Evolutionary conservation across 2,329 filamentous ascomycete genomes (phyloP), one percentile per base, ranked within the genome.

Genomic region (Xenoacremonium recifei): DNA sequence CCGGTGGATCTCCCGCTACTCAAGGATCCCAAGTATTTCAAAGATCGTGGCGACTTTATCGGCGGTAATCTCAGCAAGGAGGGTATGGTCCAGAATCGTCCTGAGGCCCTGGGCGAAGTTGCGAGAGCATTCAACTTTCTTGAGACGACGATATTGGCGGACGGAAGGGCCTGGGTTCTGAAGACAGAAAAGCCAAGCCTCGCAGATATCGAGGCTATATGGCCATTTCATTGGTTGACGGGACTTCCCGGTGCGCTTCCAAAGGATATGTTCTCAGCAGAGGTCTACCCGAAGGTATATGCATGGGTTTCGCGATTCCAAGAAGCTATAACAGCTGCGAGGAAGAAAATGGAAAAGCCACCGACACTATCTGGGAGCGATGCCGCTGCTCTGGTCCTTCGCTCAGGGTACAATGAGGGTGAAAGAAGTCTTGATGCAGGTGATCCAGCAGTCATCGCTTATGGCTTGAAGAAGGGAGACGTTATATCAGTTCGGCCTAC

Each of bases 201-300:
- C 48, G 82, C 78, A 4, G 86, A 90, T 60, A 80, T 89, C 45
- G 81, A 89, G 65, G 80, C 76, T 32, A 66, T 85, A 11, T 88
- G 81, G 82, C 72, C 77, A 1, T 74, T 89, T 50, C 75, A 84
- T 61, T 89, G 85, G 85, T 62, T 87, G 2, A 60, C 64, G 3
- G 66, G 63, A 10, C 66, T 87, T 35, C 73, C 74, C 11, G 75
- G 75, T 4, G 75, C 76, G 12, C 68, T 87, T 35, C 75, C 79
- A 4, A 44, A 65, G 36, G 68, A 75, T 16, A 53, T 71, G 6
- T 73, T 88, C 48, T 76, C 75, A 3, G 57, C 67, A 12, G 60
- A 62, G 15, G 65, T 64, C 29, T 86, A 78, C 53, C 85, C 84
- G 1, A 73, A 68, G 42, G 75, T 80, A 0, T 84, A 78, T 57